These are phyloP conservation scores for Saksenaea vasiformis DNA, from an alignment of 371 early-diverging fungal species.

Conservation along the genomic window DNA sequence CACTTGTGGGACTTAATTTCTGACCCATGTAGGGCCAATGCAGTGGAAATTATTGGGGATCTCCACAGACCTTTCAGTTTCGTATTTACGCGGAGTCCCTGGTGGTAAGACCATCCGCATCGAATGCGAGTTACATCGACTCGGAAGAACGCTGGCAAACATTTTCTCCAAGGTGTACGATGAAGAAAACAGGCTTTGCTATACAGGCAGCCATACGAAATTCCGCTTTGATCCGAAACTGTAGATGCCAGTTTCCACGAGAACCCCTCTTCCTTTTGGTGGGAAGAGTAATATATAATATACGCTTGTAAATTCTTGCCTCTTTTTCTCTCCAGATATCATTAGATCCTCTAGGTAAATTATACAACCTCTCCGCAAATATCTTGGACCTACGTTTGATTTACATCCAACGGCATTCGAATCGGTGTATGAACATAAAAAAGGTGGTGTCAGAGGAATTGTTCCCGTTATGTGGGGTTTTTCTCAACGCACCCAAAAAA, in stretches of 20 bases:
- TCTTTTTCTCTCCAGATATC: too few species aligned
- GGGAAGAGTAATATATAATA: too few species aligned
- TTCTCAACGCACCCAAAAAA: too few species aligned
- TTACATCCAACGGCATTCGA: too few species aligned
- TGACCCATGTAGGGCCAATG: constrained; percentile 15
- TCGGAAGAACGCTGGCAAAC: constrained; percentile 37
- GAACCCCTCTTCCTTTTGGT: not conserved
- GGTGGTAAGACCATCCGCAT: constrained; percentile 30
- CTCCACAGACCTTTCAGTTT: constrained; percentile 38
- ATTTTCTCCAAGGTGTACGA: constrained; percentile 41
- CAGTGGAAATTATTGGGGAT: constrained; percentile 36
- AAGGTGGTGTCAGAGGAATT: too few species aligned
- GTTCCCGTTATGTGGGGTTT: too few species aligned
- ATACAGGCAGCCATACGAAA: constrained; percentile 45
- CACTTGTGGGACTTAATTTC: not conserved
- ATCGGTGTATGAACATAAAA: too few species aligned
- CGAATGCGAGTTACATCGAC: constrained; percentile 39
- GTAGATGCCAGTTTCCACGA: not conserved
- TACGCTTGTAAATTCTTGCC: too few species aligned
- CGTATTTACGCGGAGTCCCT: constrained; percentile 34
- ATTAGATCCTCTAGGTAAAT: too few species aligned
- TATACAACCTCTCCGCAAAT: too few species aligned
- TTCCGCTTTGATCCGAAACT: constrained; percentile 35
- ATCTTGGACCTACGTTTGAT: too few species aligned
- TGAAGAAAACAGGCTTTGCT: constrained; percentile 29